Conservation (phyloP, 2,329 filamentous ascomycete genomes). For the Microsporum ferrugineum region DNA sequence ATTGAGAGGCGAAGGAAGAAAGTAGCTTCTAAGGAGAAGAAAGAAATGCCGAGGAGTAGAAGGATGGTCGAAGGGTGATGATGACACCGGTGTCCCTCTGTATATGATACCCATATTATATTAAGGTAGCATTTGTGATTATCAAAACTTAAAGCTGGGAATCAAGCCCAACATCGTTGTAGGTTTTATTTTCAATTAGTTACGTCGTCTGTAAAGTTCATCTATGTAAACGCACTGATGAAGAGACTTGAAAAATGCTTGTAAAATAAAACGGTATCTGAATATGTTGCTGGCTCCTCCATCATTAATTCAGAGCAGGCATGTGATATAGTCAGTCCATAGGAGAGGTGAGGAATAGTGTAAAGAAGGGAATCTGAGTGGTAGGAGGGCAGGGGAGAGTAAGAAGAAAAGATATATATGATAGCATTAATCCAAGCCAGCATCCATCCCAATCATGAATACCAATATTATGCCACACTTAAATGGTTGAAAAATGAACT, state of each 20-base stretch:
- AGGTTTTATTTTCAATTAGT: background rate
- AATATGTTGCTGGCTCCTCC: background rate
- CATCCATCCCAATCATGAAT: constrained; percentile 3
- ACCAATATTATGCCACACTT: constrained; percentile 1
- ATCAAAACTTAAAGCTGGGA: background rate
- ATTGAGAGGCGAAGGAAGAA: constrained; percentile 88
- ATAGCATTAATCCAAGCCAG: constrained; percentile 6
- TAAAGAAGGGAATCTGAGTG: background rate
- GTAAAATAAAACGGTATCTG: background rate
- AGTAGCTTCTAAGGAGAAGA: constrained; percentile 73
- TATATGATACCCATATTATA: background rate
- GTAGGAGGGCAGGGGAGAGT: background rate
- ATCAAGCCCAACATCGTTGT: background rate
- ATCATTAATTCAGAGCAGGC: background rate
- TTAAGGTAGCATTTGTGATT: background rate
- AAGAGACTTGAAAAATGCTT: background rate
- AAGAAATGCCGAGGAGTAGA: constrained; percentile 51
- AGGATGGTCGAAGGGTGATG: constrained; percentile 25
- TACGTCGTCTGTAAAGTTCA: background rate
- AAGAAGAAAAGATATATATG: background rate
- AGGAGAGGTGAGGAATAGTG: background rate
- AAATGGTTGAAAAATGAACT: background rate
- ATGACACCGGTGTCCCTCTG: background rate
- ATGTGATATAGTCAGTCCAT: background rate
- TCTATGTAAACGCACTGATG: background rate